Evolutionary conservation across 2,329 filamentous ascomycete genomes (phyloP).

Genomic region (Cordyceps cateniannulata): DNA sequence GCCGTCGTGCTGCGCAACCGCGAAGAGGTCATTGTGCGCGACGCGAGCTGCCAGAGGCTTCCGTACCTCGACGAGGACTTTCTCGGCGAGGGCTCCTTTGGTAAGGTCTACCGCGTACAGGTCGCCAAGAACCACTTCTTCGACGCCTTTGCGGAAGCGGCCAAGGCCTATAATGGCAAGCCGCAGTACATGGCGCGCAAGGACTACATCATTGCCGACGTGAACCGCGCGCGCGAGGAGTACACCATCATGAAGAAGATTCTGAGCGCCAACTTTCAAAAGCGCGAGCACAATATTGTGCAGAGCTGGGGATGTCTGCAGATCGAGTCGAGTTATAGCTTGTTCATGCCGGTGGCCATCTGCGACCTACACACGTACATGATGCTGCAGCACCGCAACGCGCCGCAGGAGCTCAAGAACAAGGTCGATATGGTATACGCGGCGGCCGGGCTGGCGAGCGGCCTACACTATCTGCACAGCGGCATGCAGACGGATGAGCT

Average conservation of each 20-base stretch:
- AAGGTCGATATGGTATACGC: conserved; percentile 23
- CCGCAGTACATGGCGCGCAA: conserved; percentile 28
- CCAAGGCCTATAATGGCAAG: conserved; percentile 16
- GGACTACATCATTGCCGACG: conserved; percentile 26
- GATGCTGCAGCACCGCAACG: conserved; percentile 17
- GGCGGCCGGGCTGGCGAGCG: conserved; percentile 27
- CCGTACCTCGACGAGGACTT: conserved; percentile 28
- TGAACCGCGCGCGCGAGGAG: conserved; percentile 22
- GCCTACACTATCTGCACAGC: conserved; percentile 31
- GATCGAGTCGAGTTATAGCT: conserved; percentile 27
- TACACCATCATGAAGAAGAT: conserved; percentile 27
- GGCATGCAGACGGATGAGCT: conserved; percentile 22
- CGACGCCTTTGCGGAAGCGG: conserved; percentile 9
- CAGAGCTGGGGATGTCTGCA: conserved; percentile 30
- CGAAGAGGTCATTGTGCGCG: conserved; percentile 20
- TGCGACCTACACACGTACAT: conserved; percentile 33
- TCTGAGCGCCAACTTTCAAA: conserved; percentile 21
- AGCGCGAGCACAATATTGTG: conserved; percentile 28
- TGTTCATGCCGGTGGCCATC: conserved; percentile 34
- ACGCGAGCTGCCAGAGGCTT: conserved; percentile 20
- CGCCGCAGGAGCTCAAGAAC: conserved; percentile 16
- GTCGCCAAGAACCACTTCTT: conserved; percentile 30
- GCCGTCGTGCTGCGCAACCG: conserved; percentile 14
- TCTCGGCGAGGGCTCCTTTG: conserved; percentile 26
- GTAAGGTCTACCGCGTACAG: conserved; percentile 22